phyloP scores from a whole-genome alignment of 2,329 filamentous ascomycete species.

The Colletotrichum salicis region DNA sequence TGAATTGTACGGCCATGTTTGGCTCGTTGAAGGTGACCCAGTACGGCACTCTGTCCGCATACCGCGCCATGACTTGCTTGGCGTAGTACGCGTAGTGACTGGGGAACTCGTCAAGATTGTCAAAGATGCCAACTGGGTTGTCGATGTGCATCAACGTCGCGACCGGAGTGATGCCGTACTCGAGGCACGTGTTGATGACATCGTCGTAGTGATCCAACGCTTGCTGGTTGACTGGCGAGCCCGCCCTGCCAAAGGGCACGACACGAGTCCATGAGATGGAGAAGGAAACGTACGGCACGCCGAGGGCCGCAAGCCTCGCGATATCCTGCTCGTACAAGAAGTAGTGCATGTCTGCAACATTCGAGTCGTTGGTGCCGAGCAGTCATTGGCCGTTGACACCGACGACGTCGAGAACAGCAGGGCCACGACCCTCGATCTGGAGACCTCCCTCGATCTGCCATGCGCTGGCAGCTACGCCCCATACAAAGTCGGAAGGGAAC shows the following conservation, averaged over 20 bases:
- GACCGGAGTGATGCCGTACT: constrained; percentile 60
- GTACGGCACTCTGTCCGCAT: constrained; percentile 60
- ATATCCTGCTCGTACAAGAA: constrained; percentile 68
- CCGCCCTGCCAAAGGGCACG: constrained; percentile 60
- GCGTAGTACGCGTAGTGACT: constrained; percentile 65
- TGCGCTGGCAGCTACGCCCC: constrained; percentile 61
- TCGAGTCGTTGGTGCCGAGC: constrained; percentile 40
- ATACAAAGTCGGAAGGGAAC: constrained; percentile 59
- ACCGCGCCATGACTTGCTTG: constrained; percentile 61
- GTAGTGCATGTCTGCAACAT: constrained; percentile 61
- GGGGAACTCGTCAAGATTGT: constrained; percentile 45
- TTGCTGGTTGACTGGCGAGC: constrained; percentile 61
- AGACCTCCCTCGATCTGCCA: constrained; percentile 58
- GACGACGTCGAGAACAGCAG: constrained; percentile 55
- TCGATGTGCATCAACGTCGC: constrained; percentile 63
- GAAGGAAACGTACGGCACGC: constrained; percentile 62
- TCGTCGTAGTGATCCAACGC: constrained; percentile 65
- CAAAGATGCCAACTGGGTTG: constrained; percentile 43
- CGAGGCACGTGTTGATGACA: constrained; percentile 60
- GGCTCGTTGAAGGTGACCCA: constrained; percentile 68
- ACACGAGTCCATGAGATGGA: constrained; percentile 64
- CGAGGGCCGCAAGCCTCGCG: constrained; percentile 61
- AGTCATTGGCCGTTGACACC: constrained; percentile 35
- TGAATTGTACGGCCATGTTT: constrained; percentile 52
- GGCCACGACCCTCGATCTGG: constrained; percentile 54